A percentile compares a stretch with the other conserved stretches of the same genome.
phyloP scores from a whole-genome alignment of 2,329 filamentous ascomycete genomes.

The Xylaria hypoxylon region DNA sequence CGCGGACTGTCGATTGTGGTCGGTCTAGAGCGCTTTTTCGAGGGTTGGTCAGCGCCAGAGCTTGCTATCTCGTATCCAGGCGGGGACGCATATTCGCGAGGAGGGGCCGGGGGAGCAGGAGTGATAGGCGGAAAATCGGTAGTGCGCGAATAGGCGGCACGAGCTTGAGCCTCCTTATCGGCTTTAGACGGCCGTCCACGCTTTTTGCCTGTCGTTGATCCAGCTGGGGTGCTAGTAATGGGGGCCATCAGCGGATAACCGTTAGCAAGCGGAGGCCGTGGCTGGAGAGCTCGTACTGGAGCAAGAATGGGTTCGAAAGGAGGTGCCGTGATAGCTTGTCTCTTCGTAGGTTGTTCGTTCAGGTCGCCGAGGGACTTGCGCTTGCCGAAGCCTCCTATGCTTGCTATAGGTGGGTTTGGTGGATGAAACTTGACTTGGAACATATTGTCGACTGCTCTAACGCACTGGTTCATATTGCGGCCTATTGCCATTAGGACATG shows the following conservation, averaged over 20 bases:
- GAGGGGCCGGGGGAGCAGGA: conserved; percentile 46
- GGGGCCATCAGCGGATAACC: conserved; percentile 42
- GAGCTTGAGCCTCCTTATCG: conserved; percentile 56
- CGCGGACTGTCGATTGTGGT: conserved; percentile 46
- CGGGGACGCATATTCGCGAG: conserved; percentile 50
- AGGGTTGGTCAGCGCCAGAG: conserved; percentile 43
- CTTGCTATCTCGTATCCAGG: conserved; percentile 51
- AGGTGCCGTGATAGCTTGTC: conserved; percentile 48
- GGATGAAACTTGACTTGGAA: conserved; percentile 52
- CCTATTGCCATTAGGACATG: conserved; percentile 52
- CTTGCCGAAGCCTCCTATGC: conserved; percentile 48
- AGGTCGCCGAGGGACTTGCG: conserved; percentile 54
- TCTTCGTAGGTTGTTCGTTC: conserved; percentile 51
- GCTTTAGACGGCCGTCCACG: conserved; percentile 60
- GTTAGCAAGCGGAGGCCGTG: conserved; percentile 48
- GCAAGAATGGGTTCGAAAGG: conserved; percentile 46
- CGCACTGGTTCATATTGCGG: conserved; percentile 61
- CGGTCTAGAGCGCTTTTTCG: conserved; percentile 46
- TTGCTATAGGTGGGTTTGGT: conserved; percentile 41
- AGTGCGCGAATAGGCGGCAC: conserved; percentile 47
- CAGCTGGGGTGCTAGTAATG: conserved; percentile 41
- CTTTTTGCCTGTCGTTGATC: conserved; percentile 53
- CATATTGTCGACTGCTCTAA: conserved; percentile 56
- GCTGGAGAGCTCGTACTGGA: conserved; percentile 49
- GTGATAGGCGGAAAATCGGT: conserved; percentile 51